Conservation (phyloP, 139 green algal species). For the Chlorella vulgaris region DNA sequence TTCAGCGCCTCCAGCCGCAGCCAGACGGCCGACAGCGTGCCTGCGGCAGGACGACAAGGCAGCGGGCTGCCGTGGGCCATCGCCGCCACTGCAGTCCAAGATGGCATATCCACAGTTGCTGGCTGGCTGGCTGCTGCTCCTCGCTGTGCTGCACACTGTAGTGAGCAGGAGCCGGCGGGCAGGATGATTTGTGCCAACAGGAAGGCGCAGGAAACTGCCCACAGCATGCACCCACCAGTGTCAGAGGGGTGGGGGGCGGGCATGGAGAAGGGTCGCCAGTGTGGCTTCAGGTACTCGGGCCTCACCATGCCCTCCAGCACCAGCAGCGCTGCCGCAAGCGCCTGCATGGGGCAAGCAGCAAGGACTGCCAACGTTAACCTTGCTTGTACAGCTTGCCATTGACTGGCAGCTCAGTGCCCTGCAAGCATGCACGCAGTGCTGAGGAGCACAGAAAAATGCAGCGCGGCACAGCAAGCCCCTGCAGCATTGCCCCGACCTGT, state of each 20-base stretch:
- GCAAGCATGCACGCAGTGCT: neutral
- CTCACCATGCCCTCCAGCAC: constrained; percentile 61
- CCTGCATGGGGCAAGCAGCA: neutral
- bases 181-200: neutral
- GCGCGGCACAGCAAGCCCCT: too few relatives aligned
- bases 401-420: too few relatives aligned
- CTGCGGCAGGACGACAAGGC: neutral
- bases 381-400: too few relatives aligned
- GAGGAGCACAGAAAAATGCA: too few relatives aligned
- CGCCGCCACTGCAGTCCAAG: neutral
- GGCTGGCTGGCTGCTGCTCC: neutral
- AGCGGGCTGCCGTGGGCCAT: neutral
- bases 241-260: constrained; percentile 57
- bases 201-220: constrained; percentile 29
- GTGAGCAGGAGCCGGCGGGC: too few relatives aligned
- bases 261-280: constrained; percentile 64
- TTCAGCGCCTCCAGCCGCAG: constrained; percentile 41
- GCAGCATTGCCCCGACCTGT: neutral
- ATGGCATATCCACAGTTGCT: neutral
- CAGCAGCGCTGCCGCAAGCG: constrained; percentile 52
- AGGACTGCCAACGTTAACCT: too few relatives aligned
- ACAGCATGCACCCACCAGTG: constrained; percentile 33
- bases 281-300: constrained; percentile 52
- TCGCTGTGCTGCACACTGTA: neutral
- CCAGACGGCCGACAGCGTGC: constrained; percentile 37